Evolutionary conservation across 2,329 filamentous ascomycete species (phyloP).

Genomic region (Xylaria digitata): DNA sequence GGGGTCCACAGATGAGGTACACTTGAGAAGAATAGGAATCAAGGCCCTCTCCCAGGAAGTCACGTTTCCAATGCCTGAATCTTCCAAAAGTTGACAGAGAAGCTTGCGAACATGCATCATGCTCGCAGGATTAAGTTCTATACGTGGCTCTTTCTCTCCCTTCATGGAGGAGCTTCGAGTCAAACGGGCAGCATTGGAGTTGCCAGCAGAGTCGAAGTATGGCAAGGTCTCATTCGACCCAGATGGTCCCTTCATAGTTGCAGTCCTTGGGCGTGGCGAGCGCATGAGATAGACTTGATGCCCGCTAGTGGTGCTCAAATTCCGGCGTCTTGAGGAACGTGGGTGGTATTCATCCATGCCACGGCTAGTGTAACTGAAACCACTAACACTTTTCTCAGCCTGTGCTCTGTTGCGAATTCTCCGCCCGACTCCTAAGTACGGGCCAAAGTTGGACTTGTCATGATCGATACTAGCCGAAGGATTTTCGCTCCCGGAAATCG

Average conservation of each 20-base stretch:
- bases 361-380: slow-evolving; percentile 75
- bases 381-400: slow-evolving; percentile 80
- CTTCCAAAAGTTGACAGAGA: slow-evolving; percentile 83
- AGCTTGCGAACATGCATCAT: slow-evolving; percentile 88
- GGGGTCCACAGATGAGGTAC: slow-evolving; percentile 93
- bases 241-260: slow-evolving; percentile 66
- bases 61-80: slow-evolving; percentile 77
- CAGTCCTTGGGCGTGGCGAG: slow-evolving; percentile 75
- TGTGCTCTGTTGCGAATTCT: slow-evolving; percentile 75
- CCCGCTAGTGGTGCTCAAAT: slow-evolving; percentile 84
- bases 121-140: slow-evolving; percentile 88
- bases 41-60: slow-evolving; percentile 89
- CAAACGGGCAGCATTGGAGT: slow-evolving; percentile 61
- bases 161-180: slow-evolving; percentile 87
- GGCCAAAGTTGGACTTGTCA: slow-evolving; percentile 78
- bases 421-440: slow-evolving; percentile 77
- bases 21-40: slow-evolving; percentile 87
- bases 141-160: slow-evolving; percentile 76
- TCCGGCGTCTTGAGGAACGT: slow-evolving; percentile 77
- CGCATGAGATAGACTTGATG: slow-evolving; percentile 76
- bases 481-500: slow-evolving; percentile 73
- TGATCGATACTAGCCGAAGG: slow-evolving; percentile 75
- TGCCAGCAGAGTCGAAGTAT: slow-evolving; percentile 57
- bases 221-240: slow-evolving; percentile 64
- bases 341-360: slow-evolving; percentile 74